These are phyloP conservation scores for Candida succiphila DNA, from an alignment of 805 yeast genomes.

Conservation along the genomic window DNA sequence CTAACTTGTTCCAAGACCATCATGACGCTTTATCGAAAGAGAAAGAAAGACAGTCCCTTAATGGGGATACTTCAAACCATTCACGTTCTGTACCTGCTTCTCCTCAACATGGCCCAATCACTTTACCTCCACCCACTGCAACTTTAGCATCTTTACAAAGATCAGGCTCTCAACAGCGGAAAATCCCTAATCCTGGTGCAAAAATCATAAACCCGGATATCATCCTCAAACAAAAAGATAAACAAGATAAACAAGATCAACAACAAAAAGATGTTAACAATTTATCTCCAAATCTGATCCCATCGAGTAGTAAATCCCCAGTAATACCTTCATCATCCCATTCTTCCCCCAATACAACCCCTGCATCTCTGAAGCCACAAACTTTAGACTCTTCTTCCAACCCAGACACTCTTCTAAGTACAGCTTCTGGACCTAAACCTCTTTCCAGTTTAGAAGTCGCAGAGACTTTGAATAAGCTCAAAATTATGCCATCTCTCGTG, in stretches of 20 bases:
- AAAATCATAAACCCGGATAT: slow-evolving; percentile 1
- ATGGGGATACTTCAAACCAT: not conserved
- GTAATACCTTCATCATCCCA: slow-evolving; percentile 7
- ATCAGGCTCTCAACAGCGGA: not conserved
- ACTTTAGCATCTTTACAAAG: slow-evolving; percentile 1
- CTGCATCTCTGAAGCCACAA: slow-evolving; percentile 9
- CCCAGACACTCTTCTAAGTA: not conserved
- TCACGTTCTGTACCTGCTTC: not conserved
- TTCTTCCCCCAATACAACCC: slow-evolving; percentile 11
- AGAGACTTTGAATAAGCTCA: slow-evolving; percentile 16
- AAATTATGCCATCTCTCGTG: slow-evolving; percentile 21
- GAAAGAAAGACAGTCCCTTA: not conserved
- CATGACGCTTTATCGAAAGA: slow-evolving; percentile 1
- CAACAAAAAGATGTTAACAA: too few species aligned
- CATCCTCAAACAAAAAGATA: slow-evolving; percentile 1
- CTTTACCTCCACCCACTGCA: not conserved
- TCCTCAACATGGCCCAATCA: not conserved
- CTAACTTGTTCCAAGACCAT: slow-evolving; percentile 7
- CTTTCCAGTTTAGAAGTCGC: slow-evolving; percentile 12
- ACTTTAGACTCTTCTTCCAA: slow-evolving; percentile 2
- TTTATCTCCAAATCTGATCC: not conserved
- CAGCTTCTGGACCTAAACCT: slow-evolving; percentile 4
- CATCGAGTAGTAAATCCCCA: not conserved
- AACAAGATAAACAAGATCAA: too few species aligned
- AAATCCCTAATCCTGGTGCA: not conserved